Base-by-base conservation (phyloP, 2,329 filamentous ascomycete species). In the Ascochyta rabiei region DNA sequence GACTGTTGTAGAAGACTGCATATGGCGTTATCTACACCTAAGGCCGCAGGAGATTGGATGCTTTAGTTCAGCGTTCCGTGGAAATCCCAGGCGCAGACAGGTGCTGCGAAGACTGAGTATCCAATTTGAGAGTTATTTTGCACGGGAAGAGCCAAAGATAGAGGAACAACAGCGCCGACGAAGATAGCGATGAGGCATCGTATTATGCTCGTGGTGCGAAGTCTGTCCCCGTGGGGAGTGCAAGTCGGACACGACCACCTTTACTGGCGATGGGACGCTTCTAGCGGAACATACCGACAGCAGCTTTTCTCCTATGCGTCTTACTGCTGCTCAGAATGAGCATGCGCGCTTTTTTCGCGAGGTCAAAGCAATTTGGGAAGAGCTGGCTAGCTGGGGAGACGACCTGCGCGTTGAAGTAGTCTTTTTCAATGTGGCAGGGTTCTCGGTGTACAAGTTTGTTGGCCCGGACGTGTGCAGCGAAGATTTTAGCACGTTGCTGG, bases 1-100 rank as follows among this genome's bases (percentile, higher is more conserved):
- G 33, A 35, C 16, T 16, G 2, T 35, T 35, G 33, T 15, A 35
- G 33, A 35, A 35, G 33, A 35, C 33, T 35, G 4, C 33, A 35
- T 16, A 16, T 35, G 33, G 33, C 33, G 15, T 13, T 35, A 35
- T 16, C 30, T 44, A 18, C 41, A 30, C 33, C 21, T 44, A 2
- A 44, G 41, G 9, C 41, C 41, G 13, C 41, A 30, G 21, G 13
- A 44, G 41, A 44, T 44, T 18, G 41, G 41, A n/a, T 44, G 41
- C 30, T 44, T 44, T 44, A 18, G 41, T n/a, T n/a, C 41, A 44
- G 41, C 41, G n/a, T 44, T 44, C 12, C 21, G n/a, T 44, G 30
- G 19, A 44, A 23, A 34, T 13, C 28, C 41, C 21, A 24, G 41
- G 24, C 41, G 41, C 30, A 44, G 41, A 15, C 7, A 26, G 41